A percentile compares a stretch with the other conserved stretches of the same genome.
Conservation (phyloP, 1,139 yeast genomes). For the Kluyveromyces sp. region DNA sequence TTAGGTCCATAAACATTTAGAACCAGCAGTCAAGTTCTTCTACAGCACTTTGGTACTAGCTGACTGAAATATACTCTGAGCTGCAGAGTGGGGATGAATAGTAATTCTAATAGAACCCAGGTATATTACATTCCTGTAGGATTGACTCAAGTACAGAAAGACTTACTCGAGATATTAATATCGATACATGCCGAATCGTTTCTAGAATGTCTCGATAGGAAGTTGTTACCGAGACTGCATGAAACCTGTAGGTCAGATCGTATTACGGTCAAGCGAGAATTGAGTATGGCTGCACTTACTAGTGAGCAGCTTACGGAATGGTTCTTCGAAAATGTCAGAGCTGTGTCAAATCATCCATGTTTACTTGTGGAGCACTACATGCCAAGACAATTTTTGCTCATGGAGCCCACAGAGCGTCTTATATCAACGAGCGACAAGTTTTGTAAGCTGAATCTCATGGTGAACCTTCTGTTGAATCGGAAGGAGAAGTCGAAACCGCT, state of each 20-base stretch:
- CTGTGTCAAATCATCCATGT: conserved; percentile 57
- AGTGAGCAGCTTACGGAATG: conserved; percentile 34
- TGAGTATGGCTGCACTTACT: conserved; percentile 21
- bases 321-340: conserved; percentile 44
- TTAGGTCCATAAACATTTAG: too few relatives aligned
- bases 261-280: conserved; percentile 10
- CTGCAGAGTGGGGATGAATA: conserved; percentile 4
- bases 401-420: conserved; percentile 55
- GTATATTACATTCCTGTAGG: conserved; percentile 50
- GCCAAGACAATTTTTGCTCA: conserved; percentile 56
- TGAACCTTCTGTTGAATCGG: conserved; percentile 32
- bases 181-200: conserved; percentile 41
- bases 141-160: conserved; percentile 49
- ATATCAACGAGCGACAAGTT: conserved; percentile 54
- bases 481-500: conserved; percentile 14
- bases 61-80: neutral
- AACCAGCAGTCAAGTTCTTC: neutral
- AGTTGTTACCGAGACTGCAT: conserved; percentile 10
- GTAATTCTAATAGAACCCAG: conserved; percentile 12
- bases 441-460: conserved; percentile 44
- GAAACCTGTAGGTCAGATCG: conserved; percentile 11
- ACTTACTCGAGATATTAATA: conserved; percentile 46
- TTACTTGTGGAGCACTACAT: conserved; percentile 67
- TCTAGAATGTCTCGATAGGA: conserved; percentile 12
- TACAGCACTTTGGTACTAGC: neutral